Evolutionary conservation across 148 eudicot species (phyloP), one percentile per base, ranked within the genome.

Genomic region (Fagopyrum homotropicum): DNA sequence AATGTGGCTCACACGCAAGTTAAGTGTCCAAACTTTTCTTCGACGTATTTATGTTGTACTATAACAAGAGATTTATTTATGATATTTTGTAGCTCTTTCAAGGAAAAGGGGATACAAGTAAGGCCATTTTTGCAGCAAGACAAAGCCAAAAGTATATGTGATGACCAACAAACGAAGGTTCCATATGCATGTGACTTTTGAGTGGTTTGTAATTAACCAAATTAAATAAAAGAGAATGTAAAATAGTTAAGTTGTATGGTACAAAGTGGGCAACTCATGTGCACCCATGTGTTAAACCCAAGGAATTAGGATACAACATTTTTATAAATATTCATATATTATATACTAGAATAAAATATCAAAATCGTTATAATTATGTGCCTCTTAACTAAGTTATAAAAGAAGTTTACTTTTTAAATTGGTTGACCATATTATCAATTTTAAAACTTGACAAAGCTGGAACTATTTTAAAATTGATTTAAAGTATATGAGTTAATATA

Each of bases 221-320:
- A 57, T 57, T n/a, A 57, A 55, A 19, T 49, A 12, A 49, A 49
- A 49, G 26, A n/a, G 17, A 56, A 56, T 56, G 60, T n/a, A 56
- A 56, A 17, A 22, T 17, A 22, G 26, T 22, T 22, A 22, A 6
- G 61, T n/a, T n/a, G 61, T 26, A 56, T 6, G 29, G 29, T 56
- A 56, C 61, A 56, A 57, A 19, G 63, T 57, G 63, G 63, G 30
- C 63, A 57, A 7, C 30, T 57, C 63, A 57, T 57, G 63, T 57
- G 63, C 30, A 57, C 10, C 63, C 63, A 57, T 19, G 63, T 57
- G 63, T 57, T 57, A 8, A 57, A 26, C 10, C 40, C 40, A 35
- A 35, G 40, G 40, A 35, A 35, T 35, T 35, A 1, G 40, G 40
- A 35, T 35, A 35, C 40, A 22, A 22, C 26, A 22, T 22, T 22